Evolutionary conservation across 2,329 filamentous ascomycete genomes (phyloP), one percentile per base, ranked within the genome.

Genomic region (Hypoxylon sp.): DNA sequence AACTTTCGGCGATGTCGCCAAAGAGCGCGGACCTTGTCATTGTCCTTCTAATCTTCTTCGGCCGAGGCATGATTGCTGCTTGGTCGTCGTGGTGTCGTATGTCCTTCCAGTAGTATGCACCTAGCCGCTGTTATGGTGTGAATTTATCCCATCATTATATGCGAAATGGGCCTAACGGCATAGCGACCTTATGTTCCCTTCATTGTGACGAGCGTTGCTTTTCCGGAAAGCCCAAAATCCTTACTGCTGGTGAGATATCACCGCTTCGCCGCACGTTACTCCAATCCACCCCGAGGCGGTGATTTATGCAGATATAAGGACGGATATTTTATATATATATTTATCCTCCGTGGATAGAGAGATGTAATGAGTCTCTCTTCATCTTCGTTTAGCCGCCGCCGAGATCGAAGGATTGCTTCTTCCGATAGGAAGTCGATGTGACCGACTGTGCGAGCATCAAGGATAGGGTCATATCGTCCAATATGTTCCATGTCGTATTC

Each of bases 371-470:
- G 13, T 9, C 18, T 13, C 37, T 11, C 38, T 41, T 41, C 6
- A 26, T n/a, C 38, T n/a, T 21, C 24, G 11, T 23, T 7, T 4
- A 15, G 13, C 18, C 21, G 20, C 21, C 38, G 21, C 24, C 17
- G 38, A 8, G n/a, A 17, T 17, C 31, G n/a, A 7, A 35, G 31
- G n/a, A 8, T 17, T 42, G 18, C 23, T 15, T 7, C 13, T 46
- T 50, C 21, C 17, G 18, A 20, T 23, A 33, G n/a, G 40, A 20
- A 13, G 33, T 48, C 52, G 46, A 48, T n/a, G n/a, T 46, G 29
- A 33, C 43, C 6, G 24, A 46, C n/a, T 24, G 21, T 23, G 20
- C 18, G 20, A 20, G 38, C 15, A 43, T 38, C 40, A 27, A 47
- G 50, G 17, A n/a, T n/a, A n/a, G n/a, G n/a, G n/a, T n/a, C n/a